phyloP scores from a whole-genome alignment of 73 alveolate species.

The Diophrys sp. region DNA sequence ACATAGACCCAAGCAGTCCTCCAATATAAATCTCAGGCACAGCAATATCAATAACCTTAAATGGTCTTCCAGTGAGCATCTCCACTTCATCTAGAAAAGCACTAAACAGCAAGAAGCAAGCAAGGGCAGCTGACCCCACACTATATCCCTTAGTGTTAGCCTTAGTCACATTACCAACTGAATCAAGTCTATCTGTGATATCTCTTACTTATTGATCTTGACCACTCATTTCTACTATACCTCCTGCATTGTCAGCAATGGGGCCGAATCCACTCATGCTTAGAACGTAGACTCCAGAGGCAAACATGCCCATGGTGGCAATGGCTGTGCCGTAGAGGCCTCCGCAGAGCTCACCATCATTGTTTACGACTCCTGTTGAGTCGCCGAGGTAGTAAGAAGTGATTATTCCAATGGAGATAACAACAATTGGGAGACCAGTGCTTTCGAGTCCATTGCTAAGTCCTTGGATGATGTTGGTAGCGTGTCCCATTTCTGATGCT shows the following conservation, averaged over 20 bases:
- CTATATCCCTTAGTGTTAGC: slow-evolving; percentile 81
- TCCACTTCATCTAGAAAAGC: slow-evolving; percentile 74
- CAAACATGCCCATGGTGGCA: slow-evolving; percentile 76
- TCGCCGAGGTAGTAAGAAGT: slow-evolving; percentile 55
- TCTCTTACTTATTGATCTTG: slow-evolving; percentile 62
- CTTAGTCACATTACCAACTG: slow-evolving; percentile 81
- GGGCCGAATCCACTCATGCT: slow-evolving; percentile 81
- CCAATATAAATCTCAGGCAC: slow-evolving; percentile 78
- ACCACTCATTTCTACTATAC: slow-evolving; percentile 76
- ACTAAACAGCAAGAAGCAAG: slow-evolving; percentile 67
- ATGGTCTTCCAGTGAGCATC: slow-evolving; percentile 40
- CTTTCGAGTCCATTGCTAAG: slow-evolving; percentile 67
- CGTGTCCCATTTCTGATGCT: slow-evolving; percentile 72
- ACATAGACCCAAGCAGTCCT: slow-evolving; percentile 87
- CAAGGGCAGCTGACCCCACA: slow-evolving; percentile 79
- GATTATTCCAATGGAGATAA: slow-evolving; percentile 63
- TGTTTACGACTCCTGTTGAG: too few relatives aligned
- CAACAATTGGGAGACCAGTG: slow-evolving; percentile 60
- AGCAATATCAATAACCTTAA: slow-evolving; percentile 73
- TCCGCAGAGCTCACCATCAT: too few relatives aligned
- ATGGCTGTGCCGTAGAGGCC: slow-evolving; percentile 70
- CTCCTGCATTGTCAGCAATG: slow-evolving; percentile 79
- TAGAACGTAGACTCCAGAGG: slow-evolving; percentile 61
- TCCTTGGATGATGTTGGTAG: slow-evolving; percentile 71
- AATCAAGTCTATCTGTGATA: slow-evolving; percentile 71